These are phyloP conservation scores for Rosa rugosa DNA, from an alignment of 306 rosid genomes.

Conservation along the genomic window DNA sequence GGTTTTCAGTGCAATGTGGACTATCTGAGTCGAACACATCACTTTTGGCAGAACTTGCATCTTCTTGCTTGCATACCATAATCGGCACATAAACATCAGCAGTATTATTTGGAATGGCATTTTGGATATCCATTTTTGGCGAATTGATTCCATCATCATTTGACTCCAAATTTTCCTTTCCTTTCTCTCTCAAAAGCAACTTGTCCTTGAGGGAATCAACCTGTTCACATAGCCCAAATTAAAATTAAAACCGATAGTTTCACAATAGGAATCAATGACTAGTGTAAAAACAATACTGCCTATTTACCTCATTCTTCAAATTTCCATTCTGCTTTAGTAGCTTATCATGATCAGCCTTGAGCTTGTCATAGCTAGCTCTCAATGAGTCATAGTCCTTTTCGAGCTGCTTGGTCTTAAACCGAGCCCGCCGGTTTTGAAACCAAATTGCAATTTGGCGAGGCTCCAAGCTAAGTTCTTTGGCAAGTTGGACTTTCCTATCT, in stretches of 20 bases:
- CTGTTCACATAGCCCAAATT: conserved; percentile 29
- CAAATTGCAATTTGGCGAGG: conserved; percentile 97
- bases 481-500: conserved; percentile 76
- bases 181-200: conserved; percentile 44
- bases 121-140: conserved; percentile 36
- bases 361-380: conserved; percentile 58
- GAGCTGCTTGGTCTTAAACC: conserved; percentile 74
- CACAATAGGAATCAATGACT: neutral
- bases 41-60: conserved; percentile 79
- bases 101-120: conserved; percentile 34
- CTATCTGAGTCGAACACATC: conserved; percentile 73
- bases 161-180: conserved; percentile 31
- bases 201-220: conserved; percentile 59
- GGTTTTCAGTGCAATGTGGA: conserved; percentile 56
- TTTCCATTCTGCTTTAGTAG: conserved; percentile 54
- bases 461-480: conserved; percentile 77
- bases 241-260: neutral
- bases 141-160: conserved; percentile 42
- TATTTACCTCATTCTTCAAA: conserved; percentile 61
- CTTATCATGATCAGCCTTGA: conserved; percentile 57
- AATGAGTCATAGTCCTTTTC: conserved; percentile 66
- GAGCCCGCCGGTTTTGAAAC: conserved; percentile 90
- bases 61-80: conserved; percentile 65
- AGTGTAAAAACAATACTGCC: neutral
- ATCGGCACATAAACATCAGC: conserved; percentile 41